Evolutionary conservation across 768 basidiomycete species (phyloP), one percentile per base, ranked within the genome.

Genomic region (Agrocybe pediades): DNA sequence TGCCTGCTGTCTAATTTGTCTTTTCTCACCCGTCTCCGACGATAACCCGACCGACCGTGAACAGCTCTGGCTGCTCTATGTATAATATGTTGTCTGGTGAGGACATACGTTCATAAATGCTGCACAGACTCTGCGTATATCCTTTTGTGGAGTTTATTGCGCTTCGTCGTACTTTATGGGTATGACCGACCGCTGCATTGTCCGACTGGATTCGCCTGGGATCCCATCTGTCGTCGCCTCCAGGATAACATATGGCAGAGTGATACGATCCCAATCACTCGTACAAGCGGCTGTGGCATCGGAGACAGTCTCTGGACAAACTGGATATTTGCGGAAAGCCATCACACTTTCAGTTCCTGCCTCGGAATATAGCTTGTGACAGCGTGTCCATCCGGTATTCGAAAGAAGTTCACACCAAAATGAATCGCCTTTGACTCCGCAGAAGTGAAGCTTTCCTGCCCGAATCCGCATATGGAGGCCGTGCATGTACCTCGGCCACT

Each of bases 361-460:
- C 42, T 57, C 58, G 58, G 61, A 57, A 49, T 53, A 44, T 42
- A 36, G 36, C 30, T 19, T 42, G 30, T 62, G 61, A 59, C 61
- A 56, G 62, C 56, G 57, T 58, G 60, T 57, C 43, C 46, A 49
- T 54, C 56, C 58, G 51, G 55, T 48, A 51, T 27, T 56, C 50
- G 33, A 36, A 51, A 43, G 41, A 50, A 36, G 56, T 65, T 56
- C 54, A 40, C 57, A 51, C 41, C 48, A 40, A 49, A 59, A 56
- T 55, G 50, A 52, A 48, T 57, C 56, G 45, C 54, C 51, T 55
- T 49, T 53, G 46, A 55, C 59, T 57, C 61, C 58, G 63, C 60
- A 58, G 54, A 60, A n/a, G n/a, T n/a, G n/a, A n/a, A 60, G 60
- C 42, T 51, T 41, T 30, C 26, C 11, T 55, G 54, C 42, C 48